phyloP scores from a whole-genome alignment of 371 early-diverging fungal genomes.

The Mortierella sp. region DNA sequence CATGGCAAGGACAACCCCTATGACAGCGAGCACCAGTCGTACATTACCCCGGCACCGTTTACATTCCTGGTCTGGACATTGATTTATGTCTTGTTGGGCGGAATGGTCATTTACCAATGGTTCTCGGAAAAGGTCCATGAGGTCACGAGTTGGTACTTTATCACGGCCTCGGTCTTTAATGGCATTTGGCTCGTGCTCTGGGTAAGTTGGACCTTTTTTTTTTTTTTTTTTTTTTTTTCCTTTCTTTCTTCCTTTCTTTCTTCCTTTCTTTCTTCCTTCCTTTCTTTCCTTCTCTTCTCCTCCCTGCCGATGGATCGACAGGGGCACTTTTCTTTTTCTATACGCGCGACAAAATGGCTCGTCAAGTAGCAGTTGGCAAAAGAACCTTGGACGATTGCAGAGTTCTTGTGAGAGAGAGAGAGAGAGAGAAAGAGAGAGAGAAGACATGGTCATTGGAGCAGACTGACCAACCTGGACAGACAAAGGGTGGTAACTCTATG shows the following conservation, averaged over 20 bases:
- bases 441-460: too few species aligned
- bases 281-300: background rate
- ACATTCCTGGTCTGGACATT: slow-evolving; percentile 67
- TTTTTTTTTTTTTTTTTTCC: background rate
- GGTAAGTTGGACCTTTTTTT: slow-evolving; percentile 44
- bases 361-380: too few species aligned
- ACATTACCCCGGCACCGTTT: slow-evolving; percentile 54
- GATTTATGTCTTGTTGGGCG: slow-evolving; percentile 72
- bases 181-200: slow-evolving; percentile 70
- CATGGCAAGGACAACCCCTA: slow-evolving; percentile 30
- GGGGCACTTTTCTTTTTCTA: too few species aligned
- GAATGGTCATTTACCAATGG: slow-evolving; percentile 72
- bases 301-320: too few species aligned
- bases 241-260: background rate
- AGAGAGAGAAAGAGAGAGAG: too few species aligned
- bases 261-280: background rate
- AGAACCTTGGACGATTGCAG: too few species aligned
- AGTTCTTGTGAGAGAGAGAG: too few species aligned
- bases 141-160: slow-evolving; percentile 76
- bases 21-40: slow-evolving; percentile 50
- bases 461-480: too few species aligned
- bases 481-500: too few species aligned
- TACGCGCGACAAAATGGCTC: too few species aligned
- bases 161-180: slow-evolving; percentile 65
- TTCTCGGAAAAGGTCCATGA: slow-evolving; percentile 72